Evolutionary conservation across 306 rosid species (phyloP), one percentile per base, ranked within the genome.

Genomic region (Glycine tomentella): DNA sequence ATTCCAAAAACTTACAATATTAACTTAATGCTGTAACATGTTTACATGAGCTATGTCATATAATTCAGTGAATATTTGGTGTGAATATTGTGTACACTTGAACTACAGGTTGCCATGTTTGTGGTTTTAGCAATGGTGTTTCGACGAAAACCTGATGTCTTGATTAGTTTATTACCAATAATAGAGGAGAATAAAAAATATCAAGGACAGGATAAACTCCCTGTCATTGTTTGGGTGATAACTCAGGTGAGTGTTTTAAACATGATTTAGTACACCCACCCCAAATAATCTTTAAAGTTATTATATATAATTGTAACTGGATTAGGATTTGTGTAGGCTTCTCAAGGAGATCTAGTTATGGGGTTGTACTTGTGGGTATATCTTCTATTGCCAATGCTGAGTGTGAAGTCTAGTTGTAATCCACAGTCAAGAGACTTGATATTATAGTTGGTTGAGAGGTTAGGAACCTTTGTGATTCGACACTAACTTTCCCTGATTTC

Each of bases 361-460:
- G 90, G 90, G 55, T 80, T 87, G 82, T 85, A 72, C 76, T 52
- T 82, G 72, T 87, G 90, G 90, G 76, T 72, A 55, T 80, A 82
- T 67, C 80, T 79, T 79, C 90, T 87, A 64, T 76, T 87, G 66
- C 88, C 90, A 36, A 51, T 87, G 72, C 79, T 87, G 83, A 75
- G 77, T 82, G 71, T 78, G 83, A 87, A 85, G 81, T 84, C 88
- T 14, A 67, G 90, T 12, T 71, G 81, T 66, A 85, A 68, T 82
- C 88, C 87, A 20, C 88, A 75, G 16, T 82, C 88, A 50, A 85
- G 88, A 76, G 90, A 87, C 83, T 59, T 82, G 81, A 83, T 87
- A 72, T 76, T 87, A 48, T 88, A 87, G 74, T 70, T 85, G 81
- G 83, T 82, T 70, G 90, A 87, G 79, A 87, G 88, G 90, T 87